Percentiles rank a stretch among this genome's conserved stretches.
phyloP scores from a whole-genome alignment of 2,329 filamentous ascomycete genomes.

The Colletotrichum sp. region DNA sequence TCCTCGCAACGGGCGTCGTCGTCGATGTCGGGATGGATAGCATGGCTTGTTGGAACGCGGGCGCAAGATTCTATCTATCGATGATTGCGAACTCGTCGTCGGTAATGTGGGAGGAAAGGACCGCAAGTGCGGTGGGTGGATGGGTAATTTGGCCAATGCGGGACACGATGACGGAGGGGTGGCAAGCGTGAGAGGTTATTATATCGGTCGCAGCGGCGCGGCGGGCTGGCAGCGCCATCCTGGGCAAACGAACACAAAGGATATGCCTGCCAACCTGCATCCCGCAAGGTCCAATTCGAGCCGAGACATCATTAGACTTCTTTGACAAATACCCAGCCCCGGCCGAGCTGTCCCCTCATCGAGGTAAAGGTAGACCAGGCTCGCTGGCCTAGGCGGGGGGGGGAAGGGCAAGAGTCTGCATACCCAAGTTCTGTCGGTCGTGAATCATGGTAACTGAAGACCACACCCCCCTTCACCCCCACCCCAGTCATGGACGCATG shows the following conservation, averaged over 20 bases:
- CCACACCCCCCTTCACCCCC: not conserved
- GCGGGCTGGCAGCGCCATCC: slow-evolving; percentile 8
- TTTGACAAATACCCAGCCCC: slow-evolving; percentile 21
- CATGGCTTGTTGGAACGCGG: not conserved
- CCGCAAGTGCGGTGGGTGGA: not conserved
- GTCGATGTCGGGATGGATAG: not conserved
- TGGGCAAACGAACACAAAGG: slow-evolving; percentile 15
- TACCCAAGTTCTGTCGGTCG: not conserved
- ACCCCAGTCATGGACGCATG: not conserved
- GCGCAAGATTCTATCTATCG: not conserved
- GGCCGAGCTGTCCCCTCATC: not conserved
- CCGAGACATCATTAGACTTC: slow-evolving; percentile 21
- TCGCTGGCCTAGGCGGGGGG: not conserved
- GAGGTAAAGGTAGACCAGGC: not conserved
- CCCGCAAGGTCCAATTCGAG: not conserved
- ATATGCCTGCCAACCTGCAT: slow-evolving; percentile 14
- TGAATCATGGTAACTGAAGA: slow-evolving; percentile 14
- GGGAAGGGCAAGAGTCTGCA: not conserved
- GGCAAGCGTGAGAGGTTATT: slow-evolving; percentile 15
- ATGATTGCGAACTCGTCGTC: not conserved
- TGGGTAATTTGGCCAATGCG: not conserved
- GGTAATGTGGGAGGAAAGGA: not conserved
- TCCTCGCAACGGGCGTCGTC: not conserved
- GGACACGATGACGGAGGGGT: not conserved
- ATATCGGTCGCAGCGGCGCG: slow-evolving; percentile 10